Conservation (phyloP, 140 eudicot species). For the Stevia rebaudiana region DNA sequence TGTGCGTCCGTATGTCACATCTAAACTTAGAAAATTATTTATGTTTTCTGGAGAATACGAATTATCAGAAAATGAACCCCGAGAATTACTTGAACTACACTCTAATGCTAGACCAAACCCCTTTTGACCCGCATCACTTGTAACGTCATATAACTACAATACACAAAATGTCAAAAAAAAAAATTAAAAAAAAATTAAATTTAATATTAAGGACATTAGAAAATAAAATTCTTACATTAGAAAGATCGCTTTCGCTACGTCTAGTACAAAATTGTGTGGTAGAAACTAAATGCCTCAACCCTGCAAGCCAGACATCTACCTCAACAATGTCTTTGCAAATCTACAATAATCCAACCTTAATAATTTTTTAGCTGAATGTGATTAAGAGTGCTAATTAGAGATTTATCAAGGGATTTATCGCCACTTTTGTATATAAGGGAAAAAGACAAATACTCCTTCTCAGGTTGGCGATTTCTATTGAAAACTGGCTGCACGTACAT, state of each 20-base stretch:
- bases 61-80: slow-evolving; percentile 36
- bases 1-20: slow-evolving; percentile 55
- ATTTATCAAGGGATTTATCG: slow-evolving; percentile 62
- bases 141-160: slow-evolving; percentile 38
- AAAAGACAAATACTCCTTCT: slow-evolving; percentile 81
- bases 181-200: neutral
- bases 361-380: neutral
- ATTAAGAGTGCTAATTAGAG: slow-evolving; percentile 5
- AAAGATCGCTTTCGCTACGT: slow-evolving; percentile 51
- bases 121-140: slow-evolving; percentile 29
- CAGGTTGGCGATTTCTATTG: slow-evolving; percentile 68
- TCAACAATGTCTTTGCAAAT: slow-evolving; percentile 71
- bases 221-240: slow-evolving; percentile 43
- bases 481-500: slow-evolving; percentile 61
- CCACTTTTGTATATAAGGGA: slow-evolving; percentile 69
- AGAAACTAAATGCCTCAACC: slow-evolving; percentile 54
- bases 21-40: slow-evolving; percentile 39
- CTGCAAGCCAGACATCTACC: slow-evolving; percentile 73
- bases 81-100: slow-evolving; percentile 30
- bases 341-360: slow-evolving; percentile 28
- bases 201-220: neutral
- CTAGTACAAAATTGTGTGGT: slow-evolving; percentile 34
- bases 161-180: neutral
- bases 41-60: slow-evolving; percentile 21
- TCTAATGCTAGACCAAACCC: slow-evolving; percentile 48